phyloP scores from a whole-genome alignment of 768 basidiomycete genomes.

The Mycena metata region DNA sequence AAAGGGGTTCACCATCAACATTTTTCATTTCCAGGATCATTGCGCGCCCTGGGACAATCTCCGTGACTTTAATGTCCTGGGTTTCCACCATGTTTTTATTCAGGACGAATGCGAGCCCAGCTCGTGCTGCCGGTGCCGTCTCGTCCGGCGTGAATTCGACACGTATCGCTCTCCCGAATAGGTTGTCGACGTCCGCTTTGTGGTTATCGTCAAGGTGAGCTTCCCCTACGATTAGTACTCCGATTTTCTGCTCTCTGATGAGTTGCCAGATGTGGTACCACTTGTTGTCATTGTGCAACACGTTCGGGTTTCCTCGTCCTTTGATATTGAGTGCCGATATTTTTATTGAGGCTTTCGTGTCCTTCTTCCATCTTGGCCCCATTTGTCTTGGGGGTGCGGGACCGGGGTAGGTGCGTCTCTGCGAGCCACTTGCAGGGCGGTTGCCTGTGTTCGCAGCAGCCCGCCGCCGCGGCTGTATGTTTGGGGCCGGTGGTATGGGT shows the following conservation, averaged over 20 bases:
- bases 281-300: slow-evolving; percentile 20
- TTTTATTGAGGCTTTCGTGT: slow-evolving; percentile 26
- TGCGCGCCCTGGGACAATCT: slow-evolving; percentile 38
- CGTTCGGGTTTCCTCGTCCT: slow-evolving; percentile 20
- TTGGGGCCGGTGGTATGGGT: no score
- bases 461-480: no score
- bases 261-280: slow-evolving; percentile 34
- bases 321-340: slow-evolving; percentile 33
- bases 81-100: slow-evolving; percentile 33
- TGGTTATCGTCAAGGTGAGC: slow-evolving; percentile 29
- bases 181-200: slow-evolving; percentile 1
- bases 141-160: slow-evolving; percentile 13
- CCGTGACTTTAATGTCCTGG: not conserved
- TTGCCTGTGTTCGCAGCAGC: no score
- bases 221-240: slow-evolving; percentile 33
- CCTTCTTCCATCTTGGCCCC: not conserved
- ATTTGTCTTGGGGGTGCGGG: no score
- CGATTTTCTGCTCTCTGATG: slow-evolving; percentile 24
- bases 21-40: slow-evolving; percentile 8
- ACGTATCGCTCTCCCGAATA: slow-evolving; percentile 10
- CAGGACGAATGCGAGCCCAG: slow-evolving; percentile 34
- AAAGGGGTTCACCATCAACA: not conserved
- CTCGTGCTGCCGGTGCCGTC: not conserved
- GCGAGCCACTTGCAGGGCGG: not conserved
- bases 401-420: not conserved